Conservation (phyloP, 2,329 filamentous ascomycete genomes). For the Cryphonectria carpinicola region DNA sequence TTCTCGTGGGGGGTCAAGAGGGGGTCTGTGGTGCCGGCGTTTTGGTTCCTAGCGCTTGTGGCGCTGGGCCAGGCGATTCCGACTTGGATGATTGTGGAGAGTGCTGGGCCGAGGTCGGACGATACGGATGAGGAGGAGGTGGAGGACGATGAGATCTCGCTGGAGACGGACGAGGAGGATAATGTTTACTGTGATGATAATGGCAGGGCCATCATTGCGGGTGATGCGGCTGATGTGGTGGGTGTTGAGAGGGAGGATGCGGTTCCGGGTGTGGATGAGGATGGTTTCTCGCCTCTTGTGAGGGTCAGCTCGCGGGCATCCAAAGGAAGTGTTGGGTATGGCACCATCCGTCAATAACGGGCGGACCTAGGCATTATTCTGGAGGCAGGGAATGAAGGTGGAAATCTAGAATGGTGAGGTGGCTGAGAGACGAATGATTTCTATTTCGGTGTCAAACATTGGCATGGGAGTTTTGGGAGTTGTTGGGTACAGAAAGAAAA, state of each 20-base stretch:
- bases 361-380: constrained; percentile 11
- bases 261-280: constrained; percentile 15
- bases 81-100: constrained; percentile 74
- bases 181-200: constrained; percentile 35
- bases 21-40: constrained; percentile 79
- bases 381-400: neutral
- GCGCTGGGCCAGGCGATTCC: constrained; percentile 70
- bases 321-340: constrained; percentile 7
- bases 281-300: constrained; percentile 16
- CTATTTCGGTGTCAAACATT: neutral
- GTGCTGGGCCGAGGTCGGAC: constrained; percentile 63
- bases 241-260: neutral
- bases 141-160: constrained; percentile 36
- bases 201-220: constrained; percentile 4
- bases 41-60: constrained; percentile 74
- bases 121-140: constrained; percentile 38
- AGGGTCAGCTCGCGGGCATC: constrained; percentile 21
- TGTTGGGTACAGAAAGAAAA: neutral
- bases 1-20: constrained; percentile 78
- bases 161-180: constrained; percentile 37
- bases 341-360: constrained; percentile 19
- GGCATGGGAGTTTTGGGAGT: neutral
- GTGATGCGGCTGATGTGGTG: constrained; percentile 24
- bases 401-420: neutral
- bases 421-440: neutral